Conservation (phyloP, 768 basidiomycete genomes). For the Ramaria sp. region DNA sequence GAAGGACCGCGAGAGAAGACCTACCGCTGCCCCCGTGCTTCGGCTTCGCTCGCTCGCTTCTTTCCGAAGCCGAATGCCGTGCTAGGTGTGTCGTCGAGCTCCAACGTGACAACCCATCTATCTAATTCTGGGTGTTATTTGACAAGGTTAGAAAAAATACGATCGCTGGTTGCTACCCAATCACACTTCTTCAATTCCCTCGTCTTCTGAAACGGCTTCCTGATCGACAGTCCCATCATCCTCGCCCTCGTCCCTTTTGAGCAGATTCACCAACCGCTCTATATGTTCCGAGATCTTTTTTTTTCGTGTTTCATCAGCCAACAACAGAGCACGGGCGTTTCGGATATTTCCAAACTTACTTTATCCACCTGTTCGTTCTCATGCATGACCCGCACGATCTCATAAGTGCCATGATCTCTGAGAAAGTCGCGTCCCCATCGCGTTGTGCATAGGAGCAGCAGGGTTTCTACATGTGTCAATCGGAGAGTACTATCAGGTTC, state of each 20-base stretch:
- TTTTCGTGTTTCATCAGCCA: neutral
- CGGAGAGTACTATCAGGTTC: conserved; percentile 72
- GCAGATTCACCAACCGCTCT: conserved; percentile 76
- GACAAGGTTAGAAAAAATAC: too few relatives aligned
- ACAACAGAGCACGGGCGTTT: neutral
- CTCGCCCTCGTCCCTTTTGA: conserved; percentile 66
- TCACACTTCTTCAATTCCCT: conserved; percentile 70
- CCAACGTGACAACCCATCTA: neutral
- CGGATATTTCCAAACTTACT: conserved; percentile 26
- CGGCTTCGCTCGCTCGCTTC: neutral
- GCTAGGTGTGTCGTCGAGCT: neutral
- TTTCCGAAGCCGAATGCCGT: neutral
- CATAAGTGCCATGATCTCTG: conserved; percentile 74
- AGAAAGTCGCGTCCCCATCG: conserved; percentile 79
- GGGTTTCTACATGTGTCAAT: conserved; percentile 77
- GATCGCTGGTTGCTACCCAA: too few relatives aligned
- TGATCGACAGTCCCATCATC: conserved; percentile 26
- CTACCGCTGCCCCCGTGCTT: neutral
- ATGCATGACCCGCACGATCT: conserved; percentile 71
- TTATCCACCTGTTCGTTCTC: conserved; percentile 69
- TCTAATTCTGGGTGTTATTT: too few relatives aligned
- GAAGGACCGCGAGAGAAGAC: neutral
- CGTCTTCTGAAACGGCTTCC: conserved; percentile 36
- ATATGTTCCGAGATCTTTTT: conserved; percentile 87
- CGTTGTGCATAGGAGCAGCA: conserved; percentile 82